Conservation (phyloP, 129 eudicot species). For the Tagetes erecta region DNA sequence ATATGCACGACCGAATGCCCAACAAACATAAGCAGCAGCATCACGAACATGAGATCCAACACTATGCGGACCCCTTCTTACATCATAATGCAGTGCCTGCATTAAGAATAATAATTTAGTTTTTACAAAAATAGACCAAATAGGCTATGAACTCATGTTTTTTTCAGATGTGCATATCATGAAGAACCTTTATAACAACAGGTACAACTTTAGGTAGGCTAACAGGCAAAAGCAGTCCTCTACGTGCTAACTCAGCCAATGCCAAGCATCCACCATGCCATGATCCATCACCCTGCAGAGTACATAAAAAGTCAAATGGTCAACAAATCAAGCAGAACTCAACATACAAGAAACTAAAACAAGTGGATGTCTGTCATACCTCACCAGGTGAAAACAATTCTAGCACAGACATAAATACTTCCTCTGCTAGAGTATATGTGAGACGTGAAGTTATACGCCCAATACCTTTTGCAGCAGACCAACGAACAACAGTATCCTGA, state of each 20-base stretch:
- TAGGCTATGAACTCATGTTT: conserved; percentile 1
- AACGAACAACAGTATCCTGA: conserved; percentile 97
- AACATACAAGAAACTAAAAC: conserved; percentile 20
- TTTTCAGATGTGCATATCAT: conserved; percentile 6
- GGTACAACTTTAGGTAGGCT: conserved; percentile 96
- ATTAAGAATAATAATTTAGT: not conserved
- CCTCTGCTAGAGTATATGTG: conserved; percentile 76
- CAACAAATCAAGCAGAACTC: conserved; percentile 2
- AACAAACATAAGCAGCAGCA: conserved; percentile 99
- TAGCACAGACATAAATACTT: conserved; percentile 83
- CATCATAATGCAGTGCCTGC: conserved; percentile 93
- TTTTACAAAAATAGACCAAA: not conserved
- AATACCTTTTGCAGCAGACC: conserved; percentile 99
- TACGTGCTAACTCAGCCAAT: conserved; percentile 96
- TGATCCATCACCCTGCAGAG: conserved; percentile 93
- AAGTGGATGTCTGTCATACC: conserved; percentile 50
- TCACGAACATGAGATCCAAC: conserved; percentile 99
- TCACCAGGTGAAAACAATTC: conserved; percentile 96
- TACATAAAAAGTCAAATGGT: conserved; percentile 1
- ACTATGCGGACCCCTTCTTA: conserved; percentile 98
- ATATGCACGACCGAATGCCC: conserved; percentile 99
- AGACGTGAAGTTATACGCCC: conserved; percentile 90
- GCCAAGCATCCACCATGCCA: conserved; percentile 99
- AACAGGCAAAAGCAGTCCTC: conserved; percentile 94
- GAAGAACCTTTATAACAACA: conserved; percentile 76